Conservation (phyloP, 139 green algal species). For the Microglena sp. region DNA sequence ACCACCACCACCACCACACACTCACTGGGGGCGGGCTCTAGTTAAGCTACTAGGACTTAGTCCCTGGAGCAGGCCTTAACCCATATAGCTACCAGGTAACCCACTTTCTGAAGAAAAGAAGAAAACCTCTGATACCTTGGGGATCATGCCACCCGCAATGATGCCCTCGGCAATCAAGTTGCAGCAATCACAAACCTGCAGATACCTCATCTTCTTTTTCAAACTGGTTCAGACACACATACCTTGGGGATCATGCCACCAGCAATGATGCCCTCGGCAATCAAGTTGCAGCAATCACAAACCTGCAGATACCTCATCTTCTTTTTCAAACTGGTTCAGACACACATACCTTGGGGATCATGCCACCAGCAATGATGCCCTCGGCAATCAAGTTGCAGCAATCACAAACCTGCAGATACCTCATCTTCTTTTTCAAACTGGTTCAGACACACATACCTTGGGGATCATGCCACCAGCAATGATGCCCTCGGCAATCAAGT, state of each 20-base stretch:
- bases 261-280: constrained; percentile 85
- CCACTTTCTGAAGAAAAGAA: no score
- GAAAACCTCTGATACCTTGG: constrained; percentile 63
- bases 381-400: constrained; percentile 72
- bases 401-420: no score
- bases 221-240: no score
- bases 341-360: constrained; percentile 84
- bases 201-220: no score
- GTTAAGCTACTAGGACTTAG: no score
- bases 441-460: constrained; percentile 61
- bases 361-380: constrained; percentile 89
- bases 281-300: constrained; percentile 57
- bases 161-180: constrained; percentile 83
- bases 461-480: constrained; percentile 97
- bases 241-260: constrained; percentile 97
- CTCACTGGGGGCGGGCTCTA: no score
- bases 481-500: constrained; percentile 82
- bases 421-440: no score
- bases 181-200: constrained; percentile 34
- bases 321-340: no score
- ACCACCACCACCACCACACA: no score
- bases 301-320: no score
- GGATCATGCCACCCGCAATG: constrained; percentile 95
- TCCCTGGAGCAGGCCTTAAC: no score
- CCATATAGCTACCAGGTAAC: no score